phyloP scores from a whole-genome alignment of 352 stramenopile species.

The Pythium volutum region DNA sequence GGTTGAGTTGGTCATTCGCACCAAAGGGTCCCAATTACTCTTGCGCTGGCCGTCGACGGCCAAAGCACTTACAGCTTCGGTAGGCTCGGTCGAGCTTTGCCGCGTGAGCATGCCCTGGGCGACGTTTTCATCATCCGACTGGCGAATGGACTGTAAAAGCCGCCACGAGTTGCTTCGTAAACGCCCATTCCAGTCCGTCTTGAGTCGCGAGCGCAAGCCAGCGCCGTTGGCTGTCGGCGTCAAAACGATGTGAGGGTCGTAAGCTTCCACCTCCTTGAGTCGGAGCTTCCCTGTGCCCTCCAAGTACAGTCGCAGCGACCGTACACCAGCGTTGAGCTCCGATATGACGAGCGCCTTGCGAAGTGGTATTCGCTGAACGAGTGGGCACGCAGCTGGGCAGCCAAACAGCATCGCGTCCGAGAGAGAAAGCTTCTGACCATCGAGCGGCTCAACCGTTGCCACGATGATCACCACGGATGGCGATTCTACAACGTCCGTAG shows the following conservation, averaged over 20 bases:
- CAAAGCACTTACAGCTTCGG: conserved; percentile 37
- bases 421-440: not conserved
- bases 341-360: conserved; percentile 45
- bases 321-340: conserved; percentile 40
- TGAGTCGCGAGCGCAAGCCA: conserved; percentile 44
- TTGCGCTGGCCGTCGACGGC: conserved; percentile 45
- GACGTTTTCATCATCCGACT: conserved; percentile 61
- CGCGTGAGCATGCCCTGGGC: conserved; percentile 51
- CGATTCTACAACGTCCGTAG: conserved; percentile 1
- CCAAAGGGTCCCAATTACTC: conserved; percentile 38
- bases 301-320: conserved; percentile 52
- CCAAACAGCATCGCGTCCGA: conserved; percentile 16
- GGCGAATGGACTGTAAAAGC: conserved; percentile 45
- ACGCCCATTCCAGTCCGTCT: conserved; percentile 41
- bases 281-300: conserved; percentile 32
- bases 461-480: conserved; percentile 33
- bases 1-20: conserved; percentile 14
- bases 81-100: conserved; percentile 53
- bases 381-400: conserved; percentile 45
- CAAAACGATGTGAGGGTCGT: conserved; percentile 41
- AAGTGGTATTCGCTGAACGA: conserved; percentile 25
- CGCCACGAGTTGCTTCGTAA: conserved; percentile 44
- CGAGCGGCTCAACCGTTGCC: conserved; percentile 27
- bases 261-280: conserved; percentile 57
- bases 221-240: conserved; percentile 41